phyloP scores from a whole-genome alignment of 2,329 filamentous ascomycete species.

The Lecanosticta acicola region DNA sequence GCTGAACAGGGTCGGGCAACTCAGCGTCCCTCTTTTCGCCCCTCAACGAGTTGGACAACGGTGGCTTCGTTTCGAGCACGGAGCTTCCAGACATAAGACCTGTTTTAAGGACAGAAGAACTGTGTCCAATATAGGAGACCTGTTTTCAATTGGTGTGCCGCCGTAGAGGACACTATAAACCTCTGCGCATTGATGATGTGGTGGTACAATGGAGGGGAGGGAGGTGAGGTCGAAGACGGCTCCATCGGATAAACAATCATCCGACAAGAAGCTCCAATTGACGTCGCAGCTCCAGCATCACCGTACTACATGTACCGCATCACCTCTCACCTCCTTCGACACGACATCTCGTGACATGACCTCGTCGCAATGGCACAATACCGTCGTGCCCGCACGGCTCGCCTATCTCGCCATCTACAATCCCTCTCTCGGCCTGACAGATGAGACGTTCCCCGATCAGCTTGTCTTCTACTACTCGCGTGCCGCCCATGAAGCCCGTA shows the following conservation, averaged over 20 bases:
- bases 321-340: background rate
- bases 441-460: conserved; percentile 71
- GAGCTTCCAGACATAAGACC: too few species aligned
- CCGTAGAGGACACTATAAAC: too few species aligned
- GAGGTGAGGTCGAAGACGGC: background rate
- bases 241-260: background rate
- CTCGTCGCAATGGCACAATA: conserved; percentile 21
- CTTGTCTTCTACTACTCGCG: conserved; percentile 85
- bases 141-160: background rate
- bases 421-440: conserved; percentile 66
- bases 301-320: background rate
- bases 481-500: conserved; percentile 26
- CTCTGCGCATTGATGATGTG: background rate
- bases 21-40: too few species aligned
- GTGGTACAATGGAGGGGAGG: background rate
- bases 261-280: too few species aligned
- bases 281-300: background rate
- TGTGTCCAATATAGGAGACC: too few species aligned
- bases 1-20: too few species aligned
- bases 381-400: conserved; percentile 64
- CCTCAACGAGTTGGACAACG: too few species aligned
- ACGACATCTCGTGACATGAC: conserved; percentile 14
- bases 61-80: too few species aligned
- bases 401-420: conserved; percentile 95
- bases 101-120: too few species aligned